phyloP scores from a whole-genome alignment of 179 eudicot genomes.

The Sideroxylon spinosum region DNA sequence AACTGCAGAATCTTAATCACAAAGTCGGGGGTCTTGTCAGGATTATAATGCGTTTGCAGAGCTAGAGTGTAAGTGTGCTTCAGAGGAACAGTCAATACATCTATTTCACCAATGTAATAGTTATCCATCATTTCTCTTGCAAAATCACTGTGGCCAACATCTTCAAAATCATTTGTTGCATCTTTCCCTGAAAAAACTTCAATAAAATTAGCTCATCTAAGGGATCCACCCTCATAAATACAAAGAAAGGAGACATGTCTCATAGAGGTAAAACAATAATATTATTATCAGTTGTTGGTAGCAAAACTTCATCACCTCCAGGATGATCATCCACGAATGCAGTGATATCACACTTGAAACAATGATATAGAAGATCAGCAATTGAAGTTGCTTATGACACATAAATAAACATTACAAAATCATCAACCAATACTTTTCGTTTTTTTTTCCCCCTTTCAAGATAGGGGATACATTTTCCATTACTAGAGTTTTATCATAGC shows the following conservation, averaged over 20 bases:
- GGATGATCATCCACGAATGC: slow-evolving; percentile 89
- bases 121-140: slow-evolving; percentile 67
- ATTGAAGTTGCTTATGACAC: too few relatives aligned
- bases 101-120: slow-evolving; percentile 67
- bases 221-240: not conserved
- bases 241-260: not conserved
- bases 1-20: slow-evolving; percentile 67
- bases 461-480: too few relatives aligned
- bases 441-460: not conserved
- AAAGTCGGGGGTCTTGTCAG: slow-evolving; percentile 50
- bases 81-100: slow-evolving; percentile 48
- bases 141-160: slow-evolving; percentile 72
- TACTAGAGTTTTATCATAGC: too few relatives aligned
- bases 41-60: slow-evolving; percentile 45
- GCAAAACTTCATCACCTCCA: slow-evolving; percentile 83
- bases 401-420: not conserved
- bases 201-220: not conserved
- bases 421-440: not conserved
- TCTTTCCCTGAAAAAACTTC: slow-evolving; percentile 56
- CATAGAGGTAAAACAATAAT: not conserved
- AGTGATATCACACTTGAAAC: slow-evolving; percentile 72
- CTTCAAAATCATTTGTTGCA: slow-evolving; percentile 81
- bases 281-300: slow-evolving; percentile 61
- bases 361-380: not conserved
- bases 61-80: slow-evolving; percentile 46